A percentile compares a stretch with the other conserved stretches of the same genome.
Conservation (phyloP, 1,284 basidiomycete species). For the Ceratobasidium sp. region DNA sequence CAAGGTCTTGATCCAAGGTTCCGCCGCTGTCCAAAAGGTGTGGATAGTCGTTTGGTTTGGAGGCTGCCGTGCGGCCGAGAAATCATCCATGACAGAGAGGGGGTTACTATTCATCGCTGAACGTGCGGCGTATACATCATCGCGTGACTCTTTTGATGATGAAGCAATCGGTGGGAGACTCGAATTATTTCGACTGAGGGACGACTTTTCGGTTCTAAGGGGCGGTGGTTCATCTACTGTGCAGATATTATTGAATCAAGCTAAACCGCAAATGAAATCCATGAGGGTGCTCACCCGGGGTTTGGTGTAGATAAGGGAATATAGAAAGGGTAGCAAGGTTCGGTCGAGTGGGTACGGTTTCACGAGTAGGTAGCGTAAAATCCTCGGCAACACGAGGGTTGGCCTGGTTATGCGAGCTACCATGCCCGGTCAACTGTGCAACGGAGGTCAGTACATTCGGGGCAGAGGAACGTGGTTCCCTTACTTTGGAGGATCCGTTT, state of each 20-base stretch:
- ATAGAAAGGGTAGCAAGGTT: conserved; percentile 36
- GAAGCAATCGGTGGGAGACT: conserved; percentile 27
- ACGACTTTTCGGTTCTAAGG: conserved; percentile 17
- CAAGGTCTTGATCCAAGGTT: conserved; percentile 49
- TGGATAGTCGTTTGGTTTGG: conserved; percentile 46
- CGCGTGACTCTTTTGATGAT: conserved; percentile 25
- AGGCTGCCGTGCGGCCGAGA: conserved; percentile 42
- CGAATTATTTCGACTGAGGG: conserved; percentile 38
- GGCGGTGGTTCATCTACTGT: conserved; percentile 20
- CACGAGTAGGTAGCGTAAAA: conserved; percentile 35
- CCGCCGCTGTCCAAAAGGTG: conserved; percentile 50
- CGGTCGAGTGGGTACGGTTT: conserved; percentile 23
- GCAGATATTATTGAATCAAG: not conserved
- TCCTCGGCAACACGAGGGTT: conserved; percentile 43
- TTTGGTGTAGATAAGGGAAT: conserved; percentile 45
- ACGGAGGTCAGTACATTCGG: not conserved
- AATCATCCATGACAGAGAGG: conserved; percentile 38
- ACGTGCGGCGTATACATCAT: conserved; percentile 41
- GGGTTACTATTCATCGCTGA: conserved; percentile 42
- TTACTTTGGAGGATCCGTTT: conserved; percentile 40
- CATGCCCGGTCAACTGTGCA: conserved; percentile 8
- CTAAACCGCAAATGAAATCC: not conserved
- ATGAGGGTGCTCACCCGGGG: conserved; percentile 18
- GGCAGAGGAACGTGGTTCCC: not conserved
- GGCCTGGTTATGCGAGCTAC: conserved; percentile 27